These are phyloP conservation scores for Vaccinium darrowii DNA, from an alignment of 148 eudicot genomes.

Conservation along the genomic window DNA sequence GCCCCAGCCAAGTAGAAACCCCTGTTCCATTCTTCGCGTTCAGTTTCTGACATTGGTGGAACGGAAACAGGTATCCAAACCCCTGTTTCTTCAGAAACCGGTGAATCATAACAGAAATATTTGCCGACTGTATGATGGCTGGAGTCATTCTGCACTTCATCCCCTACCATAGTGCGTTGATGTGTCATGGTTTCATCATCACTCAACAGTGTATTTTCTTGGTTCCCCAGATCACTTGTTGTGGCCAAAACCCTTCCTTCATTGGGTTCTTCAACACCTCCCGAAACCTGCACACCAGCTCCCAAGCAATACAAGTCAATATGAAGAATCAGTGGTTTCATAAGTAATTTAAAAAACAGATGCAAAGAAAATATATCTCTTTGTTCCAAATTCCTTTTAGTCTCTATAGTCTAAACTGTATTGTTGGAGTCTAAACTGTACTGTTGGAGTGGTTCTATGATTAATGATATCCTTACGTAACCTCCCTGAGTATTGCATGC, in stretches of 20 bases:
- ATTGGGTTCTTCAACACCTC: slow-evolving; percentile 24
- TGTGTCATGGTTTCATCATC: slow-evolving; percentile 18
- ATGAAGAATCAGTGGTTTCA: background rate
- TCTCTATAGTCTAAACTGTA: background rate
- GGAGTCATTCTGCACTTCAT: slow-evolving; percentile 12
- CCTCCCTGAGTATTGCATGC: background rate
- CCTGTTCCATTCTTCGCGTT: slow-evolving; percentile 42
- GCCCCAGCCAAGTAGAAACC: slow-evolving; percentile 45
- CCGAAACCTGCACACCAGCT: slow-evolving; percentile 26
- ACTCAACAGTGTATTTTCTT: slow-evolving; percentile 5
- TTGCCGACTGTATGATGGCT: slow-evolving; percentile 23
- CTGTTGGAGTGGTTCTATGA: background rate
- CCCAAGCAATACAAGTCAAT: slow-evolving; percentile 14
- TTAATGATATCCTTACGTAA: background rate
- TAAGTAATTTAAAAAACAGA: background rate
- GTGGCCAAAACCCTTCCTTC: background rate
- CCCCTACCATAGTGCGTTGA: background rate
- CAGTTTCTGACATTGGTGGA: slow-evolving; percentile 53
- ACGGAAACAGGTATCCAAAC: slow-evolving; percentile 69
- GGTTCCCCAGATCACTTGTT: slow-evolving; percentile 7
- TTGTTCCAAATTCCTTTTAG: background rate
- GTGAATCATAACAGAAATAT: slow-evolving; percentile 48
- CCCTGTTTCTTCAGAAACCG: slow-evolving; percentile 63
- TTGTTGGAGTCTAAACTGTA: background rate
- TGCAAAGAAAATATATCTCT: background rate